These are phyloP conservation scores for Claviceps purpurea DNA, from an alignment of 2,329 filamentous ascomycete genomes.

Conservation along the genomic window DNA sequence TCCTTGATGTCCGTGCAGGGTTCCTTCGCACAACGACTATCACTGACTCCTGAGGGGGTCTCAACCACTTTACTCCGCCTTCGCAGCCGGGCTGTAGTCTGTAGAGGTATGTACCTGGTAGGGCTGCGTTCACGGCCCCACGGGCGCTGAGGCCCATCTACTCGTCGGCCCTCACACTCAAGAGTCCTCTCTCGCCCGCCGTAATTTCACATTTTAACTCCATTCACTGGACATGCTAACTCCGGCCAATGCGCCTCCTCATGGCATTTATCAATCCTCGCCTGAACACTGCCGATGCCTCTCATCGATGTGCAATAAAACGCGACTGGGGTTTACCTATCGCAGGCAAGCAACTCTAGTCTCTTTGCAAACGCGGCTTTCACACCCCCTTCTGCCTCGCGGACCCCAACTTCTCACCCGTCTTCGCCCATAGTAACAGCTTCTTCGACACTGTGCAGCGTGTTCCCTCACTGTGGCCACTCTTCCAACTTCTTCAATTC, in stretches of 20 bases:
- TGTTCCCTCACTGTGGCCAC: constrained; percentile 17
- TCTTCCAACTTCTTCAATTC: background rate
- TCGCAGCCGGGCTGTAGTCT: constrained; percentile 25
- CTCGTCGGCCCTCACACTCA: constrained; percentile 44
- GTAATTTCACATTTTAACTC: constrained; percentile 35
- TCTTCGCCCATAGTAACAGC: constrained; percentile 32
- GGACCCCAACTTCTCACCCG: background rate
- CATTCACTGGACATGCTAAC: constrained; percentile 36
- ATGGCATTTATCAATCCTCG: constrained; percentile 42
- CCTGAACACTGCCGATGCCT: constrained; percentile 38
- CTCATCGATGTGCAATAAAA: constrained; percentile 54
- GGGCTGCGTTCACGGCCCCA: constrained; percentile 30
- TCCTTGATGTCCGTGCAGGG: constrained; percentile 30
- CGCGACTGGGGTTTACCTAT: constrained; percentile 13
- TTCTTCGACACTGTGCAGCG: constrained; percentile 53
- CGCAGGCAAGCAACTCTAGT: constrained; percentile 28
- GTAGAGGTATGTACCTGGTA: constrained; percentile 34
- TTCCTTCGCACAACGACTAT: constrained; percentile 58
- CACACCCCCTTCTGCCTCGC: constrained; percentile 22
- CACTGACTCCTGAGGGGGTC: constrained; percentile 24
- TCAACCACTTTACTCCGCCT: constrained; percentile 47
- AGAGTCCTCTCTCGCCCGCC: constrained; percentile 38
- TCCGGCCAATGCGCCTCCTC: constrained; percentile 18
- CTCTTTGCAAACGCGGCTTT: constrained; percentile 44
- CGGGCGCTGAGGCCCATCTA: constrained; percentile 30